Base-by-base conservation (phyloP, 2,329 filamentous ascomycete species). In the Colletotrichum lupini region DNA sequence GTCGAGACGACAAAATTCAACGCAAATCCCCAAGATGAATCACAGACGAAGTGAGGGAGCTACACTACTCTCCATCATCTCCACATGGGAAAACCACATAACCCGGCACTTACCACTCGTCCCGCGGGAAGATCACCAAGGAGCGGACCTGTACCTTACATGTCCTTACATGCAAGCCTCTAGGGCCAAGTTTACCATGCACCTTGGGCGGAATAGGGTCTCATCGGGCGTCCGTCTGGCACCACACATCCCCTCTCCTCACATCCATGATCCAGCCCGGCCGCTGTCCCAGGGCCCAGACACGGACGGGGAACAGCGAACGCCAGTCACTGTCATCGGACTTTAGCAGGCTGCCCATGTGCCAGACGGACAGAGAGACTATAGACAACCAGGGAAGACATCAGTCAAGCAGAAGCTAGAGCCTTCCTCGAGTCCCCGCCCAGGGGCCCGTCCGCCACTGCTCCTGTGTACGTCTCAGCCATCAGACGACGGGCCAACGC, bases 401-500 rank as follows among this genome's bases (percentile, higher is more conserved):
- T 28, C 8, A n/a, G 42, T n/a, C 60, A 32, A 26, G 16, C 14
- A 22, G 42, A 19, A 30, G 19, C 37, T 14, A 42, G 46, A 64
- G 53, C n/a, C 35, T 26, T 30, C 37, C 35, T 5, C 49, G 56
- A 57, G 57, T 59, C 11, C 65, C 37, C 42, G 56, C 22, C 58
- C 58, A 49, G 42, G 42, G 42, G 42, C 7, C 42, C 42, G 42
- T 49, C 42, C 42, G 9, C 42, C 16, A 22, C 16, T 19, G 37
- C 37, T 19, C 6, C 37, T 42, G 6, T 19, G 6, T 3, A 42
- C 22, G 68, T 72, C 59, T 64, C 60, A 73, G 66, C 55, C 30
- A 64, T 72, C 66, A 55, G 70, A 73, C 59, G 49, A 73, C 46
- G 52, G 53, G 42, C 42, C 59, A 52, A 46, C 42, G 37, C 16